phyloP scores from a whole-genome alignment of 2,329 filamentous ascomycete species.

The Colletotrichum higginsianum region DNA sequence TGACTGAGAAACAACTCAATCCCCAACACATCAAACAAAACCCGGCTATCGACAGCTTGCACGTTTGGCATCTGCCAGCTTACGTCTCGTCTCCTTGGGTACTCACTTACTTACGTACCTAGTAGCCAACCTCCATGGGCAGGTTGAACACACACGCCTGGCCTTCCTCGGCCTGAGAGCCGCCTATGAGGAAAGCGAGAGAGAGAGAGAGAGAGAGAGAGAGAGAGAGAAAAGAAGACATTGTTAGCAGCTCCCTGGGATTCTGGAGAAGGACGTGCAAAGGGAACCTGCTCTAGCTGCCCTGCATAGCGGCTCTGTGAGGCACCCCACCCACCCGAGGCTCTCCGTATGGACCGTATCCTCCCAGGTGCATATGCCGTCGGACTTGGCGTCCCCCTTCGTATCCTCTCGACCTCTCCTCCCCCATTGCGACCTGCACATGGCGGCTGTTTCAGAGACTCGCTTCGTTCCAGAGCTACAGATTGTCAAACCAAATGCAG shows the following conservation, averaged over 20 bases:
- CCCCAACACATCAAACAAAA: no score
- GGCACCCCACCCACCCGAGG: conserved; percentile 10
- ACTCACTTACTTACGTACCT: no score
- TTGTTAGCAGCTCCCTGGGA: no score
- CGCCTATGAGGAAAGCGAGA: neutral
- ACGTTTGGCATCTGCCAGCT: no score
- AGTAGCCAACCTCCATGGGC: no score
- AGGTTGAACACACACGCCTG: neutral
- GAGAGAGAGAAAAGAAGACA: no score
- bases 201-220: no score
- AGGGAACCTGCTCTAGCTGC: neutral
- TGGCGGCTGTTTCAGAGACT: conserved; percentile 37
- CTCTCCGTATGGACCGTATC: neutral
- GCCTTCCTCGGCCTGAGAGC: conserved; percentile 2
- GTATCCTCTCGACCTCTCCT: neutral
- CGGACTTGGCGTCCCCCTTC: conserved; percentile 8
- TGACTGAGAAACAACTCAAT: neutral
- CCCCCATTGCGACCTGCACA: conserved; percentile 21
- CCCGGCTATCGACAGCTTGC: no score
- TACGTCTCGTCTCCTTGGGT: no score
- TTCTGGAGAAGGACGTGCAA: neutral
- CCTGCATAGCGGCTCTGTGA: conserved; percentile 36
- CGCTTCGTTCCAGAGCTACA: conserved; percentile 33
- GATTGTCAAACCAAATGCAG: conserved; percentile 9
- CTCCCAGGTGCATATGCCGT: neutral